phyloP scores from a whole-genome alignment of 73 alveolate species.

The Paraurostyla sp. region DNA sequence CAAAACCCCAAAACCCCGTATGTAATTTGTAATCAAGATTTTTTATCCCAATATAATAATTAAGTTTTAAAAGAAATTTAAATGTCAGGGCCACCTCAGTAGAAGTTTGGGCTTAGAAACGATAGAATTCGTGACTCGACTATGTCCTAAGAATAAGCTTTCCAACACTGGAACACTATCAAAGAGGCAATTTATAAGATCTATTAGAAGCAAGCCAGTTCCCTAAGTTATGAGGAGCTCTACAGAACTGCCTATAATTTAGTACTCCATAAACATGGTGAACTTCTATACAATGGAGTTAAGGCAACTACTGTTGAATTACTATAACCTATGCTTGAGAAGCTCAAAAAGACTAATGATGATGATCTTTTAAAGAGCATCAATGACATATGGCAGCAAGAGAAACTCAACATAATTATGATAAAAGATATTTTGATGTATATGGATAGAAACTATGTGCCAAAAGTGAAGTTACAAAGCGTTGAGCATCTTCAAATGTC shows the following conservation, averaged over 20 bases:
- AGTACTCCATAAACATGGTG: constrained; percentile 84
- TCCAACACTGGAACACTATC: constrained; percentile 66
- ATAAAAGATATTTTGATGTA: constrained; percentile 89
- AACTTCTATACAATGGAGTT: constrained; percentile 80
- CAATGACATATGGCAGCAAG: constrained; percentile 79
- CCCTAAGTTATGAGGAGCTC: constrained; percentile 79
- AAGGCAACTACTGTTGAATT: constrained; percentile 72
- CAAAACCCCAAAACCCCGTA: no score
- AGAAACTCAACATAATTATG: constrained; percentile 70
- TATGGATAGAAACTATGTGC: constrained; percentile 87
- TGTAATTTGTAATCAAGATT: no score
- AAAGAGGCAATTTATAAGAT: constrained; percentile 72
- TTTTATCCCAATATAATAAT: no score
- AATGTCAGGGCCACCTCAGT: constrained; percentile 21
- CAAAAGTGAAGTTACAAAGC: constrained; percentile 75
- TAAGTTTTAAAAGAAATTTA: not conserved
- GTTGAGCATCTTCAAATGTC: constrained; percentile 76
- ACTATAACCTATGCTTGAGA: constrained; percentile 66
- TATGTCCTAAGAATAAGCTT: constrained; percentile 69
- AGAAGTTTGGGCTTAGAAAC: not conserved
- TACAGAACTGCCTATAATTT: constrained; percentile 82
- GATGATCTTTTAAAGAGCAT: constrained; percentile 54
- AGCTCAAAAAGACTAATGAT: constrained; percentile 28
- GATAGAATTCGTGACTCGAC: constrained; percentile 19
- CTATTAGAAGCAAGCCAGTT: constrained; percentile 67